These are phyloP conservation scores for Podospora pseudopauciseta DNA, from an alignment of 495 filamentous ascomycete genomes.

Conservation along the genomic window DNA sequence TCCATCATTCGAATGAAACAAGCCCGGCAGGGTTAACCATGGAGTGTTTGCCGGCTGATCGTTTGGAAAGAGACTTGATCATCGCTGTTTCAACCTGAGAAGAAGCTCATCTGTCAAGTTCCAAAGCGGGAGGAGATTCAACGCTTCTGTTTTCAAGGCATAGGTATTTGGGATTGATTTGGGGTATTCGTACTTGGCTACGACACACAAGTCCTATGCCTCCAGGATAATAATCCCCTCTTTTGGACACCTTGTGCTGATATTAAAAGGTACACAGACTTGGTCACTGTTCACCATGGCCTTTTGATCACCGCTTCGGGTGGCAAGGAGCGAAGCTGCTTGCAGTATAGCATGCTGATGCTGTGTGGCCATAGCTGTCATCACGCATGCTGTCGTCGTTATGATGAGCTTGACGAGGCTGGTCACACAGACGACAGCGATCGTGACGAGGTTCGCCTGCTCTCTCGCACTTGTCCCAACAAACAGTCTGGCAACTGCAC, in stretches of 20 bases:
- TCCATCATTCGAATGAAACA: neutral
- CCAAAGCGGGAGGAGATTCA: neutral
- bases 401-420: neutral
- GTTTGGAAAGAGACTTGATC: conserved; percentile 7
- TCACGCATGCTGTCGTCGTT: neutral
- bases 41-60: neutral
- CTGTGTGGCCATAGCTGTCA: neutral
- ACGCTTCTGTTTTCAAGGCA: neutral
- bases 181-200: neutral
- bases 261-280: neutral
- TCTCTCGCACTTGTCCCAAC: neutral
- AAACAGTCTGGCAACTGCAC: neutral
- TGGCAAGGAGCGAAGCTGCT: neutral
- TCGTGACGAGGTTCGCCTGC: neutral
- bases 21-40: neutral
- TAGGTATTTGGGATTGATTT: neutral
- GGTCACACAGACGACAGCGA: neutral
- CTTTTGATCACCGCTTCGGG: neutral
- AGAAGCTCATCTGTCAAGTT: conserved; percentile 14
- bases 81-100: conserved; percentile 15
- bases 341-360: neutral
- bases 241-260: neutral
- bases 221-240: conserved; percentile 1
- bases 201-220: neutral
- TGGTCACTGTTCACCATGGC: neutral